Conservation (phyloP, 805 yeast genomes). For the Candida ponderosae region DNA sequence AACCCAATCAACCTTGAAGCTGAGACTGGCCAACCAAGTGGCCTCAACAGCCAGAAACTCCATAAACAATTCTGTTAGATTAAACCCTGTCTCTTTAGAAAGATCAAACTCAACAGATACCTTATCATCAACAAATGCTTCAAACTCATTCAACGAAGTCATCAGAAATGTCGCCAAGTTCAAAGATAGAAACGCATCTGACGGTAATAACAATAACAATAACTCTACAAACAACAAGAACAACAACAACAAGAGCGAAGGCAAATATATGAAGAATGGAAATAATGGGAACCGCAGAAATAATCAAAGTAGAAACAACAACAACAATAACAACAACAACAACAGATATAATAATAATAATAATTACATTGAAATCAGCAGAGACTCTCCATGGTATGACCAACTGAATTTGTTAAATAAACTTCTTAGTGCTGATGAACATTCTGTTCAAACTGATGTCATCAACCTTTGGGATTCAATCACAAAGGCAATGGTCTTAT, state of each 20-base stretch:
- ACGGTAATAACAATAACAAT: neutral
- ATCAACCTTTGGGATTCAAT: slow-evolving; percentile 48
- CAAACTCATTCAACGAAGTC: neutral
- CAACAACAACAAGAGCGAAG: slow-evolving; percentile 1
- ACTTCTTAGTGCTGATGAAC: slow-evolving; percentile 38
- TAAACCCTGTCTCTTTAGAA: slow-evolving; percentile 27
- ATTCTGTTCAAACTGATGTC: slow-evolving; percentile 26
- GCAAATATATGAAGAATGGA: too few species aligned
- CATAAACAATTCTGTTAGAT: slow-evolving; percentile 28
- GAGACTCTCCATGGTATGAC: slow-evolving; percentile 40
- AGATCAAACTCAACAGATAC: slow-evolving; percentile 19
- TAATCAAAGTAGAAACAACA: slow-evolving; percentile 6
- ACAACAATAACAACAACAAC: slow-evolving; percentile 16
- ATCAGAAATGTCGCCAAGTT: neutral
- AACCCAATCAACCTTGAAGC: slow-evolving; percentile 26
- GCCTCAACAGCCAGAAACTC: slow-evolving; percentile 30
- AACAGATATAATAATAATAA: slow-evolving; percentile 7
- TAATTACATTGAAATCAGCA: too few species aligned
- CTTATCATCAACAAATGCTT: slow-evolving; percentile 7
- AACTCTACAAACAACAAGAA: neutral
- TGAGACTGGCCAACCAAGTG: slow-evolving; percentile 31
- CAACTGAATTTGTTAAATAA: slow-evolving; percentile 23
- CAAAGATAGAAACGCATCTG: neutral
- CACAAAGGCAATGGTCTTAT: slow-evolving; percentile 40
- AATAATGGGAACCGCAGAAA: slow-evolving; percentile 12